Evolutionary conservation across 345 rosid genomes (phyloP).

Genomic region (Euphorbia pulcherrima): DNA sequence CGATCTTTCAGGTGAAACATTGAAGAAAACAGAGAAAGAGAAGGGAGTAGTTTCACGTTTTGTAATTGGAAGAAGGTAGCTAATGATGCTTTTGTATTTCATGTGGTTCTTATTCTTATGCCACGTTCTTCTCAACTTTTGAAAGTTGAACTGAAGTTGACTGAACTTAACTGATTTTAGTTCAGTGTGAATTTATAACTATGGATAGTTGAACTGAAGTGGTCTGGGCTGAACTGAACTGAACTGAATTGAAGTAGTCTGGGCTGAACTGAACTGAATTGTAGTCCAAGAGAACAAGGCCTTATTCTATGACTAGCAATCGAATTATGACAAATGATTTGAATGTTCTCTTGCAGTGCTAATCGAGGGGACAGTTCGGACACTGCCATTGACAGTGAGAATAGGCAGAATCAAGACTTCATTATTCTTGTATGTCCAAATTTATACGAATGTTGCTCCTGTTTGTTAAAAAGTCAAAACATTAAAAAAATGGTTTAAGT

Average conservation of each 20-base stretch:
- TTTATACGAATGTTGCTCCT: constrained; percentile 1
- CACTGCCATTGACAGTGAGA: constrained; percentile 56
- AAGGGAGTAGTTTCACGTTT: constrained; percentile 28
- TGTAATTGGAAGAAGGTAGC: constrained; percentile 30
- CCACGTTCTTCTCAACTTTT: too few species aligned
- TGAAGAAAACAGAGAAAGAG: constrained; percentile 24
- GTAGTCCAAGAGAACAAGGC: too few species aligned
- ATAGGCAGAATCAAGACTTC: constrained; percentile 59
- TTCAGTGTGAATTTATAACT: too few species aligned
- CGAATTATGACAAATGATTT: background rate
- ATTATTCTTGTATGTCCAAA: constrained; percentile 55
- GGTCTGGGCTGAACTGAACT: too few species aligned
- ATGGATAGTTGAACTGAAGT: too few species aligned
- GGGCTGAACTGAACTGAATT: too few species aligned
- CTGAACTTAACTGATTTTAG: too few species aligned
- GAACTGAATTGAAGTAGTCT: too few species aligned
- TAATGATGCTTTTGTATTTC: background rate
- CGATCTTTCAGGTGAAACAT: constrained; percentile 17
- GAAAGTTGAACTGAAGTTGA: too few species aligned
- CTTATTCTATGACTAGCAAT: background rate
- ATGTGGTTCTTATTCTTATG: background rate
- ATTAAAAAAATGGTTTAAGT: background rate
- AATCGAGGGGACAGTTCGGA: constrained; percentile 61
- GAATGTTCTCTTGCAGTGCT: constrained; percentile 24
- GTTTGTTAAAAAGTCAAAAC: background rate